Evolutionary conservation across 1,284 basidiomycete genomes (phyloP), one percentile per base, ranked within the genome.

Genomic region (Boletellus deceptivus): DNA sequence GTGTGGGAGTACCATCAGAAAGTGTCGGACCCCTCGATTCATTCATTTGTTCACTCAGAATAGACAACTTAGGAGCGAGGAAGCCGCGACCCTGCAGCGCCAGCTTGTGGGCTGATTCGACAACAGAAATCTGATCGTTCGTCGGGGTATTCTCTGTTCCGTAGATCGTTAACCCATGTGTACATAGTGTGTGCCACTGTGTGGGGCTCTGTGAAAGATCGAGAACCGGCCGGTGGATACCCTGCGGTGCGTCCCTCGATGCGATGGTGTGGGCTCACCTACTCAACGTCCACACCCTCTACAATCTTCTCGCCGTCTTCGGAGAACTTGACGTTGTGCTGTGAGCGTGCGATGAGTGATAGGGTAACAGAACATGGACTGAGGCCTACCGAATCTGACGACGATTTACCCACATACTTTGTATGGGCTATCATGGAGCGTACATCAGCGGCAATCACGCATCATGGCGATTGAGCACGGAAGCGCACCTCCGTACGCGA

Each of bases 321-420:
- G 3, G 89, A 88, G 56, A 95, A 88, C 61, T 82, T 86, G 43
- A 94, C 83, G 59, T 93, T 92, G 54, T 88, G 78, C 77, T 89
- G 57, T 29, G 33, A 4, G 27, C 46, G 33, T 27, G 29, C 29
- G 4, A 31, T 31, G 8, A 44, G 61, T 18, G 22, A 27, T 16
- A 16, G 55, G 31, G 2, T 3, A 8, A 18, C 6, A 18, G n/a
- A 2, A 29, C 8, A 10, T 44, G 38, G 55, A 11, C 11, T 29
- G 29, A 4, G 9, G 3, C 3, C 78, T 55, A 89, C 86, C 55
- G 75, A 69, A 60, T 89, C 82, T 4, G 73, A 75, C 14, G 79
- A 76, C 6, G 88, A 89, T 65, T 82, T 89, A 14, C 88, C 90
- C 52, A 95, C 77, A 59, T 91, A 94, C 69, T 96, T 95, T 7